Evolutionary conservation across 2,329 filamentous ascomycete species (phyloP).

Genomic region (Alternaria conjuncta): DNA sequence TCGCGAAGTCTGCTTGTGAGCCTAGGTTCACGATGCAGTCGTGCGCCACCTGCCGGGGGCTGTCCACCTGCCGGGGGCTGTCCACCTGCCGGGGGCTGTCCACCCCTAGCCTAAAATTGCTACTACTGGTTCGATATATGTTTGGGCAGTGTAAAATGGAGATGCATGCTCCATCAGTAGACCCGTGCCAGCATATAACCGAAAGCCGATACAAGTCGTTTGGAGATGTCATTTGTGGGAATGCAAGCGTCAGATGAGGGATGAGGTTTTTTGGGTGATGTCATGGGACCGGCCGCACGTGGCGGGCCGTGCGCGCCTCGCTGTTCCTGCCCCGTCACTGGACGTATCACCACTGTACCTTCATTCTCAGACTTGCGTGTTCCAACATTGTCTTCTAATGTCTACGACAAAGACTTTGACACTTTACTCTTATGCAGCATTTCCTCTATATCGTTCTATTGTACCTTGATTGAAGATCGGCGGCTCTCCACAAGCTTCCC

Average conservation of each 20-base stretch:
- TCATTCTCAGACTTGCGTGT: neutral
- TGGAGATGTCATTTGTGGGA: neutral
- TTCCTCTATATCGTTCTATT: neutral
- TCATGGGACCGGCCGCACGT: conserved; percentile 6
- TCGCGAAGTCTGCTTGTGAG: neutral
- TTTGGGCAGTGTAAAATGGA: neutral
- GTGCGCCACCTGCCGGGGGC: neutral
- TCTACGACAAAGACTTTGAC: neutral
- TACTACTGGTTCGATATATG: neutral
- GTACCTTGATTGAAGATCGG: neutral
- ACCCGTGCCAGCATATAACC: neutral
- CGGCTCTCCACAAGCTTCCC: conserved; percentile 10
- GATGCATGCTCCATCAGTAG: neutral
- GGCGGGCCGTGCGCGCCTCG: conserved; percentile 4
- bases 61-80: no score
- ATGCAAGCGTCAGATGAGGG: neutral
- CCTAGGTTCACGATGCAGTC: neutral
- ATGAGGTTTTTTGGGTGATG: conserved; percentile 3
- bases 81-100: neutral
- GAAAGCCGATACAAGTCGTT: neutral
- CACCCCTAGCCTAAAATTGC: neutral
- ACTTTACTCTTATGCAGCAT: neutral
- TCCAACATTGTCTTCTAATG: neutral
- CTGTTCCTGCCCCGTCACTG: neutral
- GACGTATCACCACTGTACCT: neutral